phyloP scores from a whole-genome alignment of 345 rosid species.

The Abelmoschus esculentus region DNA sequence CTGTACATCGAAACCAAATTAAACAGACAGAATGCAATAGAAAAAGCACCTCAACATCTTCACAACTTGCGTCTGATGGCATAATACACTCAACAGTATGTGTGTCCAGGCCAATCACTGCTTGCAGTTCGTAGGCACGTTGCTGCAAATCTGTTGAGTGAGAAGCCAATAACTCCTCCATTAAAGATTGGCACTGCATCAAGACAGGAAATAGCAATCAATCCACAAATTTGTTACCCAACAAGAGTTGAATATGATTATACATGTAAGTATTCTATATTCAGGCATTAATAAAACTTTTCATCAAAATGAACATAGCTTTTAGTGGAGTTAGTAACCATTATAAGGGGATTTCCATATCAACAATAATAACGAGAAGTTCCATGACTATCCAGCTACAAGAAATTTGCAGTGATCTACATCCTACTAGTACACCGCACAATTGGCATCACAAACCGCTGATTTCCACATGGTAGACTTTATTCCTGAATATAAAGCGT shows the following conservation, averaged over 20 bases:
- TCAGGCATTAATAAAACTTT: not conserved
- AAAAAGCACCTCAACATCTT: slow-evolving; percentile 74
- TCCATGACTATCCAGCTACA: not conserved
- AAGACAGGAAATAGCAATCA: slow-evolving; percentile 10
- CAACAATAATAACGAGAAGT: not conserved
- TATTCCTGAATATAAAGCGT: not conserved
- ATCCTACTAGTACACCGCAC: not conserved
- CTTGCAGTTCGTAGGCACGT: slow-evolving; percentile 95
- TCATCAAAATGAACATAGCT: not conserved
- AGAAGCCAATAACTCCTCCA: slow-evolving; percentile 83
- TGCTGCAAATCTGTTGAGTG: slow-evolving; percentile 98
- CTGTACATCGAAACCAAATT: not conserved
- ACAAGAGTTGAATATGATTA: not conserved
- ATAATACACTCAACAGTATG: slow-evolving; percentile 54
- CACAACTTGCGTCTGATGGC: slow-evolving; percentile 92
- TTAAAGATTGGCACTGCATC: slow-evolving; percentile 82
- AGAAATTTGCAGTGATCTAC: not conserved
- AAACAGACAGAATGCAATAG: not conserved
- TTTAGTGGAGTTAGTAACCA: not conserved
- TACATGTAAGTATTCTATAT: not conserved
- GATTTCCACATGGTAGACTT: not conserved
- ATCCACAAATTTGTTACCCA: not conserved
- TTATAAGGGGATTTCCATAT: not conserved
- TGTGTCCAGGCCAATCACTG: slow-evolving; percentile 57
- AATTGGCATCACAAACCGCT: not conserved